Conservation (phyloP, 208 protist species). For the Leishmania aethiopica region DNA sequence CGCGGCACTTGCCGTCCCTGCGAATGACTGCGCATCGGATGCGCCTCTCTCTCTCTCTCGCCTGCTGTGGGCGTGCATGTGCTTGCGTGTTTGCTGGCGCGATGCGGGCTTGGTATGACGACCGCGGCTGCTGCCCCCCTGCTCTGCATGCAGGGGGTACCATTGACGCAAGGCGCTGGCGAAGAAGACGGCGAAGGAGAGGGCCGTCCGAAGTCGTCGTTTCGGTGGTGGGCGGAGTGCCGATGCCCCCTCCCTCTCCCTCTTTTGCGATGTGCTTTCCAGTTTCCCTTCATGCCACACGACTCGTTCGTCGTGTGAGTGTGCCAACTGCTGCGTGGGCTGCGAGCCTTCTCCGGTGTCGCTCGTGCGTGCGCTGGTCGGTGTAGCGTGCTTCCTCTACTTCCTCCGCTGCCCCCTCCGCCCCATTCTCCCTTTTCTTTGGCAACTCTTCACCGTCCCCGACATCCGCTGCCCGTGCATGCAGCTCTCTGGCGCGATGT, state of each 20-base stretch:
- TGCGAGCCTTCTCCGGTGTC: not conserved
- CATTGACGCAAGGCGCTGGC: not conserved
- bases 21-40: constrained; percentile 30
- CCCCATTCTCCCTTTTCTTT: not conserved
- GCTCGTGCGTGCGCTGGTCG: not conserved
- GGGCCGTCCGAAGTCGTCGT: not conserved
- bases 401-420: not conserved
- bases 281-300: not conserved
- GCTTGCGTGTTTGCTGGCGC: not conserved
- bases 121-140: not conserved
- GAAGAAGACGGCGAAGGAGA: not conserved
- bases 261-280: not conserved
- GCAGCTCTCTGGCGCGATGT: constrained; percentile 3
- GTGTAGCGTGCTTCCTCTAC: not conserved
- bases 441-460: not conserved
- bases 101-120: not conserved
- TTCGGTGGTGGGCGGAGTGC: not conserved
- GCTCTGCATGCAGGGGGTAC: not conserved
- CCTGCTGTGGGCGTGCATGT: not conserved
- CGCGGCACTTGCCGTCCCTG: constrained; percentile 22
- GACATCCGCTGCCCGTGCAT: not conserved
- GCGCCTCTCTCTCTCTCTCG: not conserved
- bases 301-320: not conserved
- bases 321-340: not conserved
- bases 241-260: not conserved